Conservation (phyloP, 768 basidiomycete species). For the Saitozyma sp. region DNA sequence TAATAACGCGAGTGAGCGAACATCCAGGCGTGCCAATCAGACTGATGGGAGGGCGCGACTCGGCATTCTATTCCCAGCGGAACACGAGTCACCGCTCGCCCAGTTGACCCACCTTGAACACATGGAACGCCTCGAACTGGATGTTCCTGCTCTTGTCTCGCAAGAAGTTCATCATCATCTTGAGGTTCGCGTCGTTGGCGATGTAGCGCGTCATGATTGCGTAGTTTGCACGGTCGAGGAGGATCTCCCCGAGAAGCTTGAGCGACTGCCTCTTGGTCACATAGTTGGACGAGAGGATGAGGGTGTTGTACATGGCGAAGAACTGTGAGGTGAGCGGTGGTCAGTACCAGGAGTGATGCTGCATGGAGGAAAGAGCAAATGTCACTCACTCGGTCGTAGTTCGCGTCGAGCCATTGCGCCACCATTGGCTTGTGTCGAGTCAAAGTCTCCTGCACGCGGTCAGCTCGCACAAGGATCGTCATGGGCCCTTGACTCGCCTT, state of each 20-base stretch:
- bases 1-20: constrained; percentile 47
- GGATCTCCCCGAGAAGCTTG: constrained; percentile 95
- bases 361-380: background rate
- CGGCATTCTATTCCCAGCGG: too few species aligned
- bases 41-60: too few species aligned
- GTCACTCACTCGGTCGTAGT: constrained; percentile 83
- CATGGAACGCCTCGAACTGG: constrained; percentile 99
- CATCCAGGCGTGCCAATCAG: too few species aligned
- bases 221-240: constrained; percentile 96
- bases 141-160: constrained; percentile 99
- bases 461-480: constrained; percentile 6
- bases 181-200: constrained; percentile 88
- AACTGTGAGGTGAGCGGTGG: constrained; percentile 60
- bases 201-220: constrained; percentile 98
- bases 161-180: constrained; percentile 99
- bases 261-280: constrained; percentile 99
- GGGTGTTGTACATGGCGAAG: constrained; percentile 89
- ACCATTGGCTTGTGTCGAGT: constrained; percentile 99
- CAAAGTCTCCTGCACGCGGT: constrained; percentile 68
- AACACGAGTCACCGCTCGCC: too few species aligned
- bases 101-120: constrained; percentile 82
- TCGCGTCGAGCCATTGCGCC: constrained; percentile 91
- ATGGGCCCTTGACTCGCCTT: constrained; percentile 57
- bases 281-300: constrained; percentile 91
- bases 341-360: background rate